Evolutionary conservation across 139 green algal species (phyloP).

Genomic region (Mesotaenium endlicherianum): DNA sequence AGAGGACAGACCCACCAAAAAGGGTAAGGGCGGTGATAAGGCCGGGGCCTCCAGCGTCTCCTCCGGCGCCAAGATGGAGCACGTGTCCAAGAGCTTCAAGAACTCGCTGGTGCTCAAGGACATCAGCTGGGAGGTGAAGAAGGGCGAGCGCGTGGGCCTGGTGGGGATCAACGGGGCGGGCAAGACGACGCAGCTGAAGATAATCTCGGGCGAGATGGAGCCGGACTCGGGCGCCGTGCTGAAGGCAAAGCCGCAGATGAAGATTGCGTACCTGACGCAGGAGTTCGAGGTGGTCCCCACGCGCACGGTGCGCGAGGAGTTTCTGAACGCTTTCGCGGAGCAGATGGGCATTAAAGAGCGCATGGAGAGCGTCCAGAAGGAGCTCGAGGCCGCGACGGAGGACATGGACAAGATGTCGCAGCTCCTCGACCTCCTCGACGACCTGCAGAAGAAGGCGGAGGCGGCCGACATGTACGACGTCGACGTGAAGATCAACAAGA

Average conservation of each 20-base stretch:
- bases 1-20: not conserved
- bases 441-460: slow-evolving; percentile 72
- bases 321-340: slow-evolving; percentile 62
- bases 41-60: slow-evolving; percentile 43
- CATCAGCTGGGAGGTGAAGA: slow-evolving; percentile 93
- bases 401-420: slow-evolving; percentile 83
- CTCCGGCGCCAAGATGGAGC: slow-evolving; percentile 43
- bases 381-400: slow-evolving; percentile 80
- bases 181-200: slow-evolving; percentile 97
- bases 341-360: slow-evolving; percentile 42
- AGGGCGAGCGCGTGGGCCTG: slow-evolving; percentile 91
- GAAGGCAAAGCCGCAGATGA: slow-evolving; percentile 54
- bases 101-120: slow-evolving; percentile 86
- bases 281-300: slow-evolving; percentile 93
- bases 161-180: slow-evolving; percentile 97
- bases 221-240: slow-evolving; percentile 86
- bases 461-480: slow-evolving; percentile 61
- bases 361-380: slow-evolving; percentile 56
- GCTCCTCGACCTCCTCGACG: slow-evolving; percentile 87
- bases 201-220: slow-evolving; percentile 85
- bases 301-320: slow-evolving; percentile 95
- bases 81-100: slow-evolving; percentile 79
- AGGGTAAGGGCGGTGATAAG: not conserved
- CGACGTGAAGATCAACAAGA: slow-evolving; percentile 93
- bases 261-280: slow-evolving; percentile 92